Conservation (phyloP, 2,329 filamentous ascomycete genomes). For the Trichoderma afroharzianum region DNA sequence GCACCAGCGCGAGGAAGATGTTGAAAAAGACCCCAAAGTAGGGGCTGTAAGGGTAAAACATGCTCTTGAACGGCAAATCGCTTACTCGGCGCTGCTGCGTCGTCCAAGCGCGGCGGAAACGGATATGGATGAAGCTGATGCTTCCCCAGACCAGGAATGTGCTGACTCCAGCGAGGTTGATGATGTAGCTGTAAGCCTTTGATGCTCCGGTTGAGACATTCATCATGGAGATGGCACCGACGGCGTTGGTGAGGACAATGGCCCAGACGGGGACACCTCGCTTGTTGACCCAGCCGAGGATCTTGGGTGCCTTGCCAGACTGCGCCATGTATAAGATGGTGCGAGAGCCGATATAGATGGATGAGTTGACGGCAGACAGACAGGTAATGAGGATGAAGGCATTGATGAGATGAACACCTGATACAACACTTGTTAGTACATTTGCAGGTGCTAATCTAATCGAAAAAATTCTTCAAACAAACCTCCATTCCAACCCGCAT, state of each 20-base stretch:
- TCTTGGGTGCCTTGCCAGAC: conserved; percentile 64
- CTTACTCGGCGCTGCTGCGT: conserved; percentile 52
- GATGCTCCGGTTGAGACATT: conserved; percentile 65
- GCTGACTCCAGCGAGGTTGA: conserved; percentile 66
- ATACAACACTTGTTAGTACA: background rate
- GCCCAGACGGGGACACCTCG: conserved; percentile 60
- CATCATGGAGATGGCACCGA: conserved; percentile 72
- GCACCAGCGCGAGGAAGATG: conserved; percentile 56
- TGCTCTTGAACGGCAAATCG: conserved; percentile 54
- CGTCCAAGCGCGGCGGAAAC: conserved; percentile 63
- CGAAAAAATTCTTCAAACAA: background rate
- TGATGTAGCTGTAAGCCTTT: conserved; percentile 64
- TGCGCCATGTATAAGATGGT: conserved; percentile 75
- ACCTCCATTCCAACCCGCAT: conserved; percentile 68
- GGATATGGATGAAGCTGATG: conserved; percentile 68
- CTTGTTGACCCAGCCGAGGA: conserved; percentile 65
- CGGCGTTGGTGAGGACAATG: conserved; percentile 66
- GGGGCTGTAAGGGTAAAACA: conserved; percentile 55
- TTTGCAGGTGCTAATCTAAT: background rate
- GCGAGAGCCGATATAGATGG: conserved; percentile 73
- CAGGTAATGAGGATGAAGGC: conserved; percentile 73
- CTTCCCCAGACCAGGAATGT: conserved; percentile 70
- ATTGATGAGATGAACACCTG: conserved; percentile 68
- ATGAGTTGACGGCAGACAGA: conserved; percentile 68
- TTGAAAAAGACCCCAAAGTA: conserved; percentile 58